Conservation (phyloP, 2,329 filamentous ascomycete genomes). For the Fusarium napiforme region DNA sequence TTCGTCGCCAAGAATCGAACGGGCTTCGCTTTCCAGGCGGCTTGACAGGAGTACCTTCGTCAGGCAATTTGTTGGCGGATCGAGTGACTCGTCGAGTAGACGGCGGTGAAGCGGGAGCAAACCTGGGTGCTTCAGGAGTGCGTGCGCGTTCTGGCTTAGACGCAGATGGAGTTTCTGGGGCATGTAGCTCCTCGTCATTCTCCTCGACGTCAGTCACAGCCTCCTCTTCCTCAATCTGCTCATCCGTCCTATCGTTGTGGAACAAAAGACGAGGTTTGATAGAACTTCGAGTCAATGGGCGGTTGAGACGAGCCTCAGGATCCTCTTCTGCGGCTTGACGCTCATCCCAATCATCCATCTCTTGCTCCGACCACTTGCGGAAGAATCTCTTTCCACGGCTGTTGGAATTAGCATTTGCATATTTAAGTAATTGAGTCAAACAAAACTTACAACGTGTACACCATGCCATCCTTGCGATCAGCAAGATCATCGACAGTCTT, state of each 20-base stretch:
- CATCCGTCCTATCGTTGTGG: conserved; percentile 60
- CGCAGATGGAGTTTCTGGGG: conserved; percentile 54
- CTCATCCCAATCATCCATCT: conserved; percentile 48
- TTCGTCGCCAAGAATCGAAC: conserved; percentile 76
- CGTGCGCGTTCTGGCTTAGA: conserved; percentile 41
- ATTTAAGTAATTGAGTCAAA: background rate
- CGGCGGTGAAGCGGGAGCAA: conserved; percentile 70
- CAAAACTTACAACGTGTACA: conserved; percentile 79
- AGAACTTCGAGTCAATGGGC: conserved; percentile 71
- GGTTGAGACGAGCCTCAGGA: conserved; percentile 49
- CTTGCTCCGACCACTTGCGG: conserved; percentile 69
- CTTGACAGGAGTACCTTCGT: conserved; percentile 56
- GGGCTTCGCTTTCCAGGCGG: conserved; percentile 59
- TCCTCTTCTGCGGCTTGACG: conserved; percentile 51
- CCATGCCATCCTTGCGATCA: conserved; percentile 75
- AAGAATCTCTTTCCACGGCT: conserved; percentile 85
- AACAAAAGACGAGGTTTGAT: conserved; percentile 80
- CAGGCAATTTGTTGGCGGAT: conserved; percentile 61
- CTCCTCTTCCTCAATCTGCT: conserved; percentile 67
- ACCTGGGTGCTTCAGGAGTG: conserved; percentile 67
- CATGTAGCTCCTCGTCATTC: conserved; percentile 44
- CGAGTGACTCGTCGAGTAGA: conserved; percentile 70
- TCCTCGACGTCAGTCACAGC: conserved; percentile 69
- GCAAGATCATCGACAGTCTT: conserved; percentile 71
- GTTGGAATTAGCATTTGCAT: conserved; percentile 29